Base-by-base conservation (phyloP, 257 asterid species). In the Leonotis leonurus region DNA sequence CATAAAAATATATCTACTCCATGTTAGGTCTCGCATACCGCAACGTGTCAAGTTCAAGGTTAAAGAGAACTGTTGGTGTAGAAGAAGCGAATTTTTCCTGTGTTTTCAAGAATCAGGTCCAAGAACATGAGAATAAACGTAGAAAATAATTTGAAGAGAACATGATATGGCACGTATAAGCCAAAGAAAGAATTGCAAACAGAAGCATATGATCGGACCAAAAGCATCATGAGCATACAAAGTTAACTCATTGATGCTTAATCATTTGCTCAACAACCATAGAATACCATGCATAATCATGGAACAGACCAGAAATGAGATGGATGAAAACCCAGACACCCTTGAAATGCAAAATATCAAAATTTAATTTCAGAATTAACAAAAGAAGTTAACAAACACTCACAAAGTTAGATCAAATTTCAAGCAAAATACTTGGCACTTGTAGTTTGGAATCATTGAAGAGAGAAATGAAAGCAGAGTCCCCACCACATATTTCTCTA, bases 401-500 rank as follows among this genome's bases (percentile, higher is more conserved):
- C 22, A 35, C 33, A 20, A 60, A 27, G 20, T 2, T 33, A 13
- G 46, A 29, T 48, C 27, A 48, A 16, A 44, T 20, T 36, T 56
- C 52, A 25, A 25, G 70, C 53, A 56, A 20, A 37, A 36, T 60
- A 49, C 24, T 51, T 43, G 20, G 20, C 6, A 21, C 52, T 3
- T 29, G 29, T 60, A 43, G 37, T 40, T 20, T 18, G 24, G 8
- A 40, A 70, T 24, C 25, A 45, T 6, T 35, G 51, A n/a, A 32
- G 41, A 50, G 48, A 40, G 43, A 32, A 32, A 41, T 35, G 55
- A 63, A 61, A 73, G 68, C 50, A 75, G 69, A 67, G 40, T 43
- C 64, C 92, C 36, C 85, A 92, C 99, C 99, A 85, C 87, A 54
- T 85, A 92, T 89, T 85, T 83, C 95, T 92, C 96, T 71, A 92